phyloP scores from a whole-genome alignment of 1,284 basidiomycete genomes.

The Fomitopsis betulina region DNA sequence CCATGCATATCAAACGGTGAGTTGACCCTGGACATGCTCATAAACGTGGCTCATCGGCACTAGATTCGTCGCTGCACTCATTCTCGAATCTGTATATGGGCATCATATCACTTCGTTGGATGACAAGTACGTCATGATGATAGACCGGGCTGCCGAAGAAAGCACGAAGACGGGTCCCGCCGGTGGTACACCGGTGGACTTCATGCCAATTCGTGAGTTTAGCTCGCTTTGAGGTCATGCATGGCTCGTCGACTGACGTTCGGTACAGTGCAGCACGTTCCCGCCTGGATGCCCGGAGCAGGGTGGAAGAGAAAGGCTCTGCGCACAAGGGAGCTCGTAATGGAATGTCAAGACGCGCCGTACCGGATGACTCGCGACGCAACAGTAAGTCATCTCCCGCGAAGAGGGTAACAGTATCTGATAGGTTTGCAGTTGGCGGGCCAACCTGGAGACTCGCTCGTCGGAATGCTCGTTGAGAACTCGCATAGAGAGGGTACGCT shows the following conservation, averaged over 20 bases:
- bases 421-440: neutral
- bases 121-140: neutral
- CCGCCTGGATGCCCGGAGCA: conserved; percentile 33
- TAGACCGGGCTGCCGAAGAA: neutral
- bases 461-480: neutral
- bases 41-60: neutral
- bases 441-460: neutral
- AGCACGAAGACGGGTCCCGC: neutral
- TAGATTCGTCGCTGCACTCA: neutral
- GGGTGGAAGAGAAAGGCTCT: conserved; percentile 27
- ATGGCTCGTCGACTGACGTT: neutral
- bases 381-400: conserved; percentile 9
- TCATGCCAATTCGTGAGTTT: neutral
- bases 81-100: neutral
- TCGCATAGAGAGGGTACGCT: neutral
- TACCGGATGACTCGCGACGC: conserved; percentile 20
- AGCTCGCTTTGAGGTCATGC: too few species aligned
- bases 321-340: conserved; percentile 13
- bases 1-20: neutral
- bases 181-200: neutral
- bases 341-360: conserved; percentile 19
- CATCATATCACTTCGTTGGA: neutral
- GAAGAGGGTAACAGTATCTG: neutral
- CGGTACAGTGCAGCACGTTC: conserved; percentile 26
- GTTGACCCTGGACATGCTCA: neutral